Base-by-base conservation (phyloP, 2,329 filamentous ascomycete genomes). In the Sporothrix variecibatus region DNA sequence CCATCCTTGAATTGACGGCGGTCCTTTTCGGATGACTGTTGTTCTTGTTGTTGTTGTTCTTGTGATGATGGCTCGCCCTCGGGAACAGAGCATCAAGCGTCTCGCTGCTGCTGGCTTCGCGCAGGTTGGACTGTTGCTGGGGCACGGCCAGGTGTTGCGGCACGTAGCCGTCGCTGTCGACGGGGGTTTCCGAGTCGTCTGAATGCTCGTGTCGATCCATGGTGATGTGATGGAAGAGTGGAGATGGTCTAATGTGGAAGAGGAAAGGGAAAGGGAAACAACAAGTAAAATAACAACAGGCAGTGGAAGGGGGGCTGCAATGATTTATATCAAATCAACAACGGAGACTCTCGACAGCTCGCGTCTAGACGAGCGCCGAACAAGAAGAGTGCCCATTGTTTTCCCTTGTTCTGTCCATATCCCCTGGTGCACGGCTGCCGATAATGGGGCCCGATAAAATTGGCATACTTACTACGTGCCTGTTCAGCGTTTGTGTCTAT, bases 141-240 rank as follows among this genome's bases (percentile, higher is more conserved):
- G 67, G 62, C 11, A 56, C 67, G 12, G 67, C 28, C 28, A 53
- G 67, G 26, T 53, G 46, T 23, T 70, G 31, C 17, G 67, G 46
- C 67, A 49, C 20, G 15, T 53, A 56, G 67, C 49, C 49, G 46
- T 70, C 67, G 67, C 49, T 51, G 49, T 70, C 67, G 46, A 51
- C 67, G 28, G 67, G 43, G 43, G 67, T 70, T 23, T 70, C 67
- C 46, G 67, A 70, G 49, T 56, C 67, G 67, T 70, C 67, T 34
- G 49, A 53, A 31, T 70, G 46, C 15, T 70, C 67, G 67, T 70
- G 49, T 70, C 49, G 67, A 34, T 70, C 67, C 67, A 70, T 70
- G 67, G 40, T 38, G 70, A 62, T 15, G 7, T n/a, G 23, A 40
- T 43, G 58, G 20, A 65, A 28, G 62, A 43, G 38, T 46, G 62